Base-by-base conservation (phyloP, 2,329 filamentous ascomycete genomes). In the Cytospora leucostoma region DNA sequence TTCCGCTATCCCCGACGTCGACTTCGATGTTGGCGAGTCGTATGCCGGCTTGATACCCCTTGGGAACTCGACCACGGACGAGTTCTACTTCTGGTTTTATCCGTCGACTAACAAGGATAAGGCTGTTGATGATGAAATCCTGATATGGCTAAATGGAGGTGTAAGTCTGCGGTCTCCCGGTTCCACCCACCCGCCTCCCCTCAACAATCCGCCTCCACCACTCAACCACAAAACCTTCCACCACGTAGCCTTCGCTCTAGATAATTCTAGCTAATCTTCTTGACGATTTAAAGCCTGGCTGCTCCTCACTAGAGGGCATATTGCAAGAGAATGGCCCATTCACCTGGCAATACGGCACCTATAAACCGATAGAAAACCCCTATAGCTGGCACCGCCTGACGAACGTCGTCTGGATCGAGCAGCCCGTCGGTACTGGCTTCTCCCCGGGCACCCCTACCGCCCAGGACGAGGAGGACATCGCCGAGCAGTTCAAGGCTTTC, bases 311-410 rank as follows among this genome's bases (percentile, higher is more conserved):
- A 7, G 82, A 87, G 67, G 90, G 89, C 8, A 78, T 93, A 1
- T 73, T 94, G 11, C 89, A 91, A 57, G 91, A 94, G 69, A 93
- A 92, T 69, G 90, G 91, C 0, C 88, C 90, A 0, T 89, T 92
- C 70, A 63, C 83, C 6, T 91, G 88, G 88, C 84, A 89, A 71
- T 80, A 85, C 13, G 91, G 91, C 38, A 93, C 89, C 0, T 83
- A 80, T 61, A 79, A 80, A 19, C 89, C 90, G 0, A 79, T 86
- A 0, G 76, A 79, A 52, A 93, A 93, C 71, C 81, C 84, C 0
- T 93, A 88, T 77, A 83, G 84, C n/a, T 93, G 89, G 89, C 84
- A 85, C 65, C 89, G 89, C 57, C 75, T 94, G 40, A 90, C 90
- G 59, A 92, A 93, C 73, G 84, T 93, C 70, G 78, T 95, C 54